Evolutionary conservation across 768 basidiomycete genomes (phyloP).

Genomic region (Russula sp.): DNA sequence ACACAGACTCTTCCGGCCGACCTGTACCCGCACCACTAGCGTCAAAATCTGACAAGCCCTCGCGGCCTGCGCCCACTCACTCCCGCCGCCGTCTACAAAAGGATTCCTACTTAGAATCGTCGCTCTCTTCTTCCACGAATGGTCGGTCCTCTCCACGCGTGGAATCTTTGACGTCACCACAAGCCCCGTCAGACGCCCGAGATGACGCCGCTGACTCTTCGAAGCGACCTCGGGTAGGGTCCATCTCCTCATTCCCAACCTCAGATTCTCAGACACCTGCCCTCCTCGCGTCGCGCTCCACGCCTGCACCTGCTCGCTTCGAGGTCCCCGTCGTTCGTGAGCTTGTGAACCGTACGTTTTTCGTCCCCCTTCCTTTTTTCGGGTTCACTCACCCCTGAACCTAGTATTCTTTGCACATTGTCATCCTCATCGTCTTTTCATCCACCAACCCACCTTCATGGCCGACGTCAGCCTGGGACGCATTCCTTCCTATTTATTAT

Average conservation of each 20-base stretch:
- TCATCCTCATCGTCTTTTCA: constrained; percentile 70
- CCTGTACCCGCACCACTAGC: constrained; percentile 65
- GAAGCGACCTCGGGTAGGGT: constrained; percentile 20
- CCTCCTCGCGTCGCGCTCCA: constrained; percentile 5
- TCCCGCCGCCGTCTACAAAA: constrained; percentile 22
- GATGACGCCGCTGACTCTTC: constrained; percentile 22
- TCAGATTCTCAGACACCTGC: constrained; percentile 9
- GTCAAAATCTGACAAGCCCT: constrained; percentile 28
- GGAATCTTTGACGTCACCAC: constrained; percentile 25
- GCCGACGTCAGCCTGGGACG: constrained; percentile 61
- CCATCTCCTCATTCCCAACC: constrained; percentile 9
- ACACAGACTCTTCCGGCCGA: constrained; percentile 75
- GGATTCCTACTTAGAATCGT: constrained; percentile 14
- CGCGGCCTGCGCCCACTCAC: constrained; percentile 14
- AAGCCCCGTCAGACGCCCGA: constrained; percentile 34
- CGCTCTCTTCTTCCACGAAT: constrained; percentile 17
- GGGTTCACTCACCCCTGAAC: not conserved
- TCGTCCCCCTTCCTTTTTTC: not conserved
- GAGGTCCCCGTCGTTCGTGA: constrained; percentile 30
- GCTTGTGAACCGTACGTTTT: constrained; percentile 27
- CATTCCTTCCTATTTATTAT: constrained; percentile 67
- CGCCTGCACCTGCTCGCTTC: constrained; percentile 20
- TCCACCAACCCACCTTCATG: constrained; percentile 78
- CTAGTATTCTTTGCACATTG: constrained; percentile 81
- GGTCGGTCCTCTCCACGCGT: constrained; percentile 4